A percentile compares a stretch with the other conserved stretches of the same genome.
Evolutionary conservation across 164 flowering plant genomes (phyloP).

Genomic region (Berberis vulgaris): DNA sequence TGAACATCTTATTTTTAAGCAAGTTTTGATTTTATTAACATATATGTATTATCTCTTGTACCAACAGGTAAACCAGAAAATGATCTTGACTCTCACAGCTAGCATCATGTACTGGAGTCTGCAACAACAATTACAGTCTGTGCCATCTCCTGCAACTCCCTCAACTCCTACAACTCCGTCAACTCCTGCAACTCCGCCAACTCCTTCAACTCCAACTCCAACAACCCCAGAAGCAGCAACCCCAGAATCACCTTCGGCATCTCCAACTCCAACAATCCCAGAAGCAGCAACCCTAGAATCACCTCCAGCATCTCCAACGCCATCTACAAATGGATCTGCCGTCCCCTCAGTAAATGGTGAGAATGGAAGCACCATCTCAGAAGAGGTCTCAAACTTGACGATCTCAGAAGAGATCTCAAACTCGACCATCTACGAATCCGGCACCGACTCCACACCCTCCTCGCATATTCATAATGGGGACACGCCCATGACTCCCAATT

Average conservation of each 20-base stretch:
- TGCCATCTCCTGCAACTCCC: slow-evolving; percentile 18
- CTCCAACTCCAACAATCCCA: not conserved
- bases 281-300: not conserved
- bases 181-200: slow-evolving; percentile 15
- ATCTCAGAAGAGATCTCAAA: slow-evolving; percentile 40
- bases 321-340: too few species aligned
- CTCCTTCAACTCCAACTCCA: slow-evolving; percentile 4
- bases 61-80: slow-evolving; percentile 86
- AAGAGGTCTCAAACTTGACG: slow-evolving; percentile 44
- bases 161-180: slow-evolving; percentile 3
- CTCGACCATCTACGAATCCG: too few species aligned
- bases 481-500: not conserved
- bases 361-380: slow-evolving; percentile 29
- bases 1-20: not conserved
- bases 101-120: slow-evolving; percentile 96
- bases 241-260: slow-evolving; percentile 26
- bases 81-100: slow-evolving; percentile 78
- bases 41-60: not conserved
- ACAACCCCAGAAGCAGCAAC: slow-evolving; percentile 13
- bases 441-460: slow-evolving; percentile 28
- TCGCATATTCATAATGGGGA: slow-evolving; percentile 26
- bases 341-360: slow-evolving; percentile 23
- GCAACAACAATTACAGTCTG: slow-evolving; percentile 39
- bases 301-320: slow-evolving; percentile 3
- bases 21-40: not conserved